phyloP scores from a whole-genome alignment of 192 early-diverging fungal species.

The Coemansia sp. region DNA sequence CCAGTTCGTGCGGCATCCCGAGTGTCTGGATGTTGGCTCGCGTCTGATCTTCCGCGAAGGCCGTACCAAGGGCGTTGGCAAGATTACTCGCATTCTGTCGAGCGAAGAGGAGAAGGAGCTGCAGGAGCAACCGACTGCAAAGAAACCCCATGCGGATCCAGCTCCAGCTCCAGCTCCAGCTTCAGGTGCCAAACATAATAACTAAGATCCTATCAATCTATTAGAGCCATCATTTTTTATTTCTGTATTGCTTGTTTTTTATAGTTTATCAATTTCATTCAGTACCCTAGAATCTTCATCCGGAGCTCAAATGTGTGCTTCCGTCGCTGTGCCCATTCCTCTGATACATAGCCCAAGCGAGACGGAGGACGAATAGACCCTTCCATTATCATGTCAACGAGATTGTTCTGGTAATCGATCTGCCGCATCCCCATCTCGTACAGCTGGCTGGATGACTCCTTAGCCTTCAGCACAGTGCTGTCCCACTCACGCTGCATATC shows the following conservation, averaged over 20 bases:
- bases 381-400: constrained; percentile 10
- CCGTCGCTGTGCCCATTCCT: constrained; percentile 11
- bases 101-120: constrained; percentile 30
- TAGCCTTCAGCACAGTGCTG: background rate
- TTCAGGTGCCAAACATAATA: too few relatives aligned
- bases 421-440: constrained; percentile 25
- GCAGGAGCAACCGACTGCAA: too few relatives aligned
- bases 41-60: constrained; percentile 76
- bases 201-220: background rate
- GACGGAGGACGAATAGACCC: background rate
- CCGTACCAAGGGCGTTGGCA: constrained; percentile 89
- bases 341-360: constrained; percentile 1
- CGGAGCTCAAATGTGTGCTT: constrained; percentile 19
- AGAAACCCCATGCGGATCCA: background rate
- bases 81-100: constrained; percentile 59
- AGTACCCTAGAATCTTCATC: constrained; percentile 12
- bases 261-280: background rate
- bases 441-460: background rate
- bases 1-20: constrained; percentile 80
- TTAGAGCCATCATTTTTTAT: background rate
- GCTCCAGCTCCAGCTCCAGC: background rate
- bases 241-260: background rate
- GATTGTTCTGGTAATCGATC: constrained; percentile 21
- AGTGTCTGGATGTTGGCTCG: constrained; percentile 61
- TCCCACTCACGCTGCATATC: constrained; percentile 41